Evolutionary conservation across 1,139 yeast genomes (phyloP), one percentile per base, ranked within the genome.

Genomic region (Yamadazyma dendronema): DNA sequence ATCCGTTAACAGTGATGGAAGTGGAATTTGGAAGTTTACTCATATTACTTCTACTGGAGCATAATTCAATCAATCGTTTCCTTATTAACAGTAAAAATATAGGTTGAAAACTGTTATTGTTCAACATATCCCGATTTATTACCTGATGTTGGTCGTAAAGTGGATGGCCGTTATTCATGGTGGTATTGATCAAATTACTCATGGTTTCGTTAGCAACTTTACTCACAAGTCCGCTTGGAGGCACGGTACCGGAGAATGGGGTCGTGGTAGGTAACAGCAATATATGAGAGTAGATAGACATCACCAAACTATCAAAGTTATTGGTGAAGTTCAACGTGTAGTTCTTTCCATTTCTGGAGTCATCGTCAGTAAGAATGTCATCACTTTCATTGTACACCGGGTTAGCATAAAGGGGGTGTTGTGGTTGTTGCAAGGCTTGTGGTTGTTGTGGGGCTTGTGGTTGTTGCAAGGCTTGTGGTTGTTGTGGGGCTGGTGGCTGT

Each of bases 221-320:
- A 35, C 72, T 62, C 9, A 65, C 73, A 36, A 70, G 54, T 1
- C 76, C 76, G 53, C 72, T 65, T 3, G 76, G 76, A 16, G 75
- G 75, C 9, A 61, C 55, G 7, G 48, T 34, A 1, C 76, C 76
- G 54, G 62, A 62, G 42, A 70, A 70, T 9, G 76, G 76, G 5
- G 75, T 69, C 3, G 75, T 69, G 11, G 76, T 70, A 28, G 76
- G 76, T 38, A 65, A 59, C 22, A 68, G 57, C 37, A 69, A 53
- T 26, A 68, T 55, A 34, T 62, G 58, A 22, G 62, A 54, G 48
- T 70, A 70, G 4, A 65, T 49, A 13, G 61, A 46, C 57, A 67
- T 49, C 11, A 70, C 60, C 36, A 69, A 52, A 47, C 59, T 66
- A 44, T 70, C 76, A 42, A 70, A 70, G 11, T 36, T 45, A 9